These are phyloP conservation scores for Otatea glauca DNA, from an alignment of 176 grass and related monocot species.

Conservation along the genomic window DNA sequence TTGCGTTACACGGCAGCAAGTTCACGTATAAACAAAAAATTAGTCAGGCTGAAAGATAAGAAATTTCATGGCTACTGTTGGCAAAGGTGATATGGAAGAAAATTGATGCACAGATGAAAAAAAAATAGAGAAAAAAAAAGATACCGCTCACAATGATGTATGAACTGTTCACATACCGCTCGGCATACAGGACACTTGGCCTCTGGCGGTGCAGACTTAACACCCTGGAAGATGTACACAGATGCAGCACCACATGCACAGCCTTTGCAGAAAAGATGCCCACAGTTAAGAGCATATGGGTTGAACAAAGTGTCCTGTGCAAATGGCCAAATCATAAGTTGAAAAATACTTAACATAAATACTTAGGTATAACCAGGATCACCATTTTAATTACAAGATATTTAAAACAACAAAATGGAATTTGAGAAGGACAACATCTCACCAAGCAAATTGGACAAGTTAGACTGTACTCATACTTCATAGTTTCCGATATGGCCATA, in stretches of 20 bases:
- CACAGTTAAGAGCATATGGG: slow-evolving; percentile 69
- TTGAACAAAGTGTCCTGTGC: slow-evolving; percentile 69
- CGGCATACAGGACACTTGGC: slow-evolving; percentile 73
- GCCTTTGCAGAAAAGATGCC: slow-evolving; percentile 72
- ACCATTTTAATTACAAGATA: not conserved
- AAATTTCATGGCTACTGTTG: not conserved
- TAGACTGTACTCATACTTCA: slow-evolving; percentile 68
- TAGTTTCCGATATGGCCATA: slow-evolving; percentile 59
- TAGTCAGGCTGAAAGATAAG: not conserved
- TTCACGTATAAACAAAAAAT: not conserved
- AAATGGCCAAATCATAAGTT: not conserved
- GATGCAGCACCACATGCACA: slow-evolving; percentile 75
- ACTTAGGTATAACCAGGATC: not conserved
- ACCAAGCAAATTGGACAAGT: slow-evolving; percentile 76
- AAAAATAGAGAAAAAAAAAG: not conserved
- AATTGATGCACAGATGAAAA: not conserved
- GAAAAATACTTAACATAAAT: not conserved
- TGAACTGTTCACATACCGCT: slow-evolving; percentile 44
- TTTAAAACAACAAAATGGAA: not conserved
- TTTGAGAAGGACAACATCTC: slow-evolving; percentile 50
- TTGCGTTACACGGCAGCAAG: slow-evolving; percentile 9
- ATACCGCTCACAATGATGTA: not conserved
- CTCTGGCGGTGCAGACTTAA: slow-evolving; percentile 49
- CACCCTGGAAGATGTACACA: slow-evolving; percentile 74
- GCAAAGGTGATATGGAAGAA: not conserved